Conservation (phyloP, 768 basidiomycete genomes). For the Basidioascus undulatus region DNA sequence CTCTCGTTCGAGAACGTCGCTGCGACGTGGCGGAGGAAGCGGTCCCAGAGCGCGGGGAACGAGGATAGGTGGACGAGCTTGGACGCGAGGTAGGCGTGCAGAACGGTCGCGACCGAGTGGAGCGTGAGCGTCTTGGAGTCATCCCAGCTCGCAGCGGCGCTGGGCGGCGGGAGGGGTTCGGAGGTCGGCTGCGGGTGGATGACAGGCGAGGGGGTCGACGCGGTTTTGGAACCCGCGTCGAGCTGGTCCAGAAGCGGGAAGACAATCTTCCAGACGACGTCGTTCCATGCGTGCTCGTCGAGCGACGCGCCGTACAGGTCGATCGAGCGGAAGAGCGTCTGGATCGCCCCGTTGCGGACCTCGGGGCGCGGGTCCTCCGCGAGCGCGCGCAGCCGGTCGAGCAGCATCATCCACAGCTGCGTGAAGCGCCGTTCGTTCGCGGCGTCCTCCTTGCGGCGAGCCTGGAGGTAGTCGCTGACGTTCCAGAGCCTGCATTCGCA, state of each 20-base stretch:
- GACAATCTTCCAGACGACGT: slow-evolving; percentile 72
- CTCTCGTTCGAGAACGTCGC: slow-evolving; percentile 43
- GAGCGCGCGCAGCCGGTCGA: slow-evolving; percentile 57
- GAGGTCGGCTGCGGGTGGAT: too few relatives aligned
- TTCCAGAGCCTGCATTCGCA: too few relatives aligned
- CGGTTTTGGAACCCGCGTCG: slow-evolving; percentile 24
- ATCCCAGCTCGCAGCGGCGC: slow-evolving; percentile 34
- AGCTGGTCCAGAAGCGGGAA: slow-evolving; percentile 55
- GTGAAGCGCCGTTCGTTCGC: slow-evolving; percentile 40
- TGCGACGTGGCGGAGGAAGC: slow-evolving; percentile 47
- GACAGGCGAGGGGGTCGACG: slow-evolving; percentile 12
- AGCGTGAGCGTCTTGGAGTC: slow-evolving; percentile 71
- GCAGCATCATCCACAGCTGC: slow-evolving; percentile 83
- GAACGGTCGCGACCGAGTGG: slow-evolving; percentile 57
- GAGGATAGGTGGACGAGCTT: slow-evolving; percentile 49
- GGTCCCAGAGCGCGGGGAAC: slow-evolving; percentile 47
- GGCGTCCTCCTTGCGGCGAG: slow-evolving; percentile 34
- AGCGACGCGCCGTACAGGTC: slow-evolving; percentile 79
- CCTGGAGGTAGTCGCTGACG: slow-evolving; percentile 82
- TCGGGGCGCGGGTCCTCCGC: slow-evolving; percentile 64
- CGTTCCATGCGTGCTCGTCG: slow-evolving; percentile 59
- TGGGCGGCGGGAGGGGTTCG: slow-evolving; percentile 3
- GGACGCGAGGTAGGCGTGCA: slow-evolving; percentile 48
- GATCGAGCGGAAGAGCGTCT: slow-evolving; percentile 79
- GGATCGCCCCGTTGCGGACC: slow-evolving; percentile 78